phyloP scores from a whole-genome alignment of 371 early-diverging fungal genomes.

The Mortierella sp. region DNA sequence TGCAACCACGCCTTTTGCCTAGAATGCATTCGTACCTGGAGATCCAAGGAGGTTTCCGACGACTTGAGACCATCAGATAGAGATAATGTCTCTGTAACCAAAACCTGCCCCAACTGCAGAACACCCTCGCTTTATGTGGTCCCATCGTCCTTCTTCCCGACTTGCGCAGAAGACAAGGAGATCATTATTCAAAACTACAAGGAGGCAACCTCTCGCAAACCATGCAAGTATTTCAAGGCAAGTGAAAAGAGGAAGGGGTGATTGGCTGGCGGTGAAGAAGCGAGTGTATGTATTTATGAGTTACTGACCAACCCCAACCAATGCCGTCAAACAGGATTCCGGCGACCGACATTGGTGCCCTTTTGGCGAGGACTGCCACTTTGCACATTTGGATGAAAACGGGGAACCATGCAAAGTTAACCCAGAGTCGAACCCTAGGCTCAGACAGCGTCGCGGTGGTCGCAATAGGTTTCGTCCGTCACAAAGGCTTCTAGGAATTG shows the following conservation, averaged over 20 bases:
- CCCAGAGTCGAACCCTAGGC: constrained; percentile 34
- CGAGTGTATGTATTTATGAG: too few relatives aligned
- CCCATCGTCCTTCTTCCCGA: constrained; percentile 56
- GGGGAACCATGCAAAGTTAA: constrained; percentile 42
- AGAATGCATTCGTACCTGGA: constrained; percentile 56
- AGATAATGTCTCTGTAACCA: constrained; percentile 34
- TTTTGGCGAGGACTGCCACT: constrained; percentile 58
- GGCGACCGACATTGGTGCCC: constrained; percentile 51
- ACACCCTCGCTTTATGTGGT: constrained; percentile 52
- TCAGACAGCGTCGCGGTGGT: constrained; percentile 2
- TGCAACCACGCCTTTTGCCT: constrained; percentile 55
- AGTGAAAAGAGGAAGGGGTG: too few relatives aligned
- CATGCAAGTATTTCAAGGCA: constrained; percentile 54
- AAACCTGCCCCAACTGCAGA: constrained; percentile 57
- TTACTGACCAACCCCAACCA: too few relatives aligned
- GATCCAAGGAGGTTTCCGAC: constrained; percentile 41
- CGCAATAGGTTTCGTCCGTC: neutral
- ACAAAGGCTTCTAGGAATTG: too few relatives aligned
- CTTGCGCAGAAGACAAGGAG: constrained; percentile 46
- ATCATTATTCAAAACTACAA: constrained; percentile 54
- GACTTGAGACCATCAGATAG: constrained; percentile 13
- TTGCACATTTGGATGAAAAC: constrained; percentile 53
- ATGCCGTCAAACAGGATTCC: constrained; percentile 14
- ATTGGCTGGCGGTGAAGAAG: too few relatives aligned
- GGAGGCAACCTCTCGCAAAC: constrained; percentile 26